Evolutionary conservation across 2,329 filamentous ascomycete species (phyloP).

Genomic region (Fusarium nygamai): DNA sequence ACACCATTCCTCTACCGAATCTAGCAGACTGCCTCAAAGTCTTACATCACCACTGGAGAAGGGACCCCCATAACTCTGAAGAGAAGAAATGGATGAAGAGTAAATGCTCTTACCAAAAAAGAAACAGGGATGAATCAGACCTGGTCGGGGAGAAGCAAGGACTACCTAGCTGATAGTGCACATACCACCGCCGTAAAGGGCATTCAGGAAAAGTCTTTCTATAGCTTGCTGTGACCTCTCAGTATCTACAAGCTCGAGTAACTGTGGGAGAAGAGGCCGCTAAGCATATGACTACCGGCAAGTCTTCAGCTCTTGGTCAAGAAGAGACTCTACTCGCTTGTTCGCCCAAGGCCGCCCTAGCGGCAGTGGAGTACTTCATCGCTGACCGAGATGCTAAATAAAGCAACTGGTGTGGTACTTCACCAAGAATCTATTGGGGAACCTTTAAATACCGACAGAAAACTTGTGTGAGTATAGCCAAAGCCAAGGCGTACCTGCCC

Average conservation of each 20-base stretch:
- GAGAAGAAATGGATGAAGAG: background rate
- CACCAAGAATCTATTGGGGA: too few relatives aligned
- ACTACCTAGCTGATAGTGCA: too few relatives aligned
- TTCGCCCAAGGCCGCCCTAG: too few relatives aligned
- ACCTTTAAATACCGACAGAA: background rate
- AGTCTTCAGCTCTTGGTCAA: background rate
- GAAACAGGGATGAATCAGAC: background rate
- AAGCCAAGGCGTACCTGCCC: background rate
- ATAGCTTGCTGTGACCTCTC: too few relatives aligned
- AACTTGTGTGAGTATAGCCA: background rate
- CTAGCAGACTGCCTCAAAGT: background rate
- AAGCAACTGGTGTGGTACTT: background rate
- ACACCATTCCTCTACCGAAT: background rate
- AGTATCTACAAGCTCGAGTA: too few relatives aligned
- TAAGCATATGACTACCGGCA: background rate
- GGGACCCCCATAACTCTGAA: background rate
- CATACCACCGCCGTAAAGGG: background rate
- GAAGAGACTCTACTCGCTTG: too few relatives aligned
- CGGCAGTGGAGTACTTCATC: background rate
- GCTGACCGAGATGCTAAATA: background rate
- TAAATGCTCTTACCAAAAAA: rapidly evolving
- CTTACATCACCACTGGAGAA: too few relatives aligned
- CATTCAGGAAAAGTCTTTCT: background rate
- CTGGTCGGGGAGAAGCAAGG: background rate
- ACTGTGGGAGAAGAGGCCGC: too few relatives aligned